phyloP scores from a whole-genome alignment of 257 asterid species.

The Solanum rostratum region DNA sequence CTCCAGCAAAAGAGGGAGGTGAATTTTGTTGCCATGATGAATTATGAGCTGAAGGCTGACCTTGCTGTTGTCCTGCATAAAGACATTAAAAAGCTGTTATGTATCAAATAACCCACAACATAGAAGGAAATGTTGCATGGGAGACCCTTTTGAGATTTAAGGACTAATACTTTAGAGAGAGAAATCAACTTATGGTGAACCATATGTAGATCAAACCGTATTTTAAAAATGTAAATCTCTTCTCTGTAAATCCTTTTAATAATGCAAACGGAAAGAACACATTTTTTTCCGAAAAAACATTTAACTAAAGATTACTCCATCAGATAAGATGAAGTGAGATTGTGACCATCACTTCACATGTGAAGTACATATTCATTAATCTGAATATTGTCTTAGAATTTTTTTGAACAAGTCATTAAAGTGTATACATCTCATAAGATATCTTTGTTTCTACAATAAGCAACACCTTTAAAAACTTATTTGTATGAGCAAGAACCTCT shows the following conservation, averaged over 20 bases:
- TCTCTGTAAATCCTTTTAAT: background rate
- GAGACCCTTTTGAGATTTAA: background rate
- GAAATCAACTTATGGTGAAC: background rate
- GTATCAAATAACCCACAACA: background rate
- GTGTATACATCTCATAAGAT: background rate
- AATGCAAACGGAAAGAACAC: background rate
- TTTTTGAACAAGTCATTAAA: background rate
- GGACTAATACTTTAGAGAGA: background rate
- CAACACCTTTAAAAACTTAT: background rate
- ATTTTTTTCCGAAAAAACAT: background rate
- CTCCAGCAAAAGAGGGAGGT: background rate
- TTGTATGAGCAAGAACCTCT: background rate
- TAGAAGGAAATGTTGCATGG: background rate
- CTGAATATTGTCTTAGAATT: background rate
- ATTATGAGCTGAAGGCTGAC: background rate
- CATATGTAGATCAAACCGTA: background rate
- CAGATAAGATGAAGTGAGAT: background rate
- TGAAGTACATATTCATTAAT: background rate
- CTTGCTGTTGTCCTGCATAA: conserved; percentile 12
- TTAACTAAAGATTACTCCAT: background rate
- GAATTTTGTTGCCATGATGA: background rate
- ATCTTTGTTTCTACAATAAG: background rate
- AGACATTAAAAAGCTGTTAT: background rate
- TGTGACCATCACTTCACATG: background rate
- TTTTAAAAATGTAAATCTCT: background rate